Evolutionary conservation across 1,284 basidiomycete species (phyloP), one percentile per base, ranked within the genome.

Genomic region (Apiotrichum mycotoxinovorans): DNA sequence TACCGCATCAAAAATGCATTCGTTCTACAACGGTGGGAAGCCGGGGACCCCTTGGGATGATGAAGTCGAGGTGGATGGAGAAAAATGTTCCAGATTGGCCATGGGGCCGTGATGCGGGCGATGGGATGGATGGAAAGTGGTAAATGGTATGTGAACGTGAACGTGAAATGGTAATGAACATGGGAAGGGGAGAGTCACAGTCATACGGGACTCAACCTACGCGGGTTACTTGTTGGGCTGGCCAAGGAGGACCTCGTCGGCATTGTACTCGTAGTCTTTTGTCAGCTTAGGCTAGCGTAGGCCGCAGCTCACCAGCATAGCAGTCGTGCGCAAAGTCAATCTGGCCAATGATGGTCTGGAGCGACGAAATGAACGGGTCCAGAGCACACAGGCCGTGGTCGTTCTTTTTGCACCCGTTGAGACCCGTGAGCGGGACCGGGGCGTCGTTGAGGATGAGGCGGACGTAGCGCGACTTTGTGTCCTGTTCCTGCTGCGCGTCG

Each of bases 401-500:
- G 61, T 83, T 76, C 11, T 76, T 61, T 17, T 66, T 69, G 69
- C 85, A 87, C 1, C 83, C 84, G 12, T 76, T 70, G 51, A 85
- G 78, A 12, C 83, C 82, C 2, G 81, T 83, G 10, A 88, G 79
- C 0, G 87, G 86, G 2, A 88, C 76, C 1, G 85, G 81, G 2
- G 81, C 87, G 59, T 82, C 81, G 68, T 82, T 82, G 58, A 82
- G 66, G 44, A 78, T 69, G 34, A 78, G 48, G 35, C 85, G 81
- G 63, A 86, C 82, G 67, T 81, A 58, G 40, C 54, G 54, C 30
- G 25, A 44, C 49, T 49, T 50, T 23, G 57, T 48, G 27, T 41
- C 26, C 15, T 17, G 18, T 4, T 49, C 50, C 12, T 33, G 30
- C 12, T 45, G 26, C 22, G 35, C 25, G 12, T 55, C 54, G n/a